Evolutionary conservation across 2,329 filamentous ascomycete genomes (phyloP), one percentile per base, ranked within the genome.

Genomic region (Fusarium armeniacum): DNA sequence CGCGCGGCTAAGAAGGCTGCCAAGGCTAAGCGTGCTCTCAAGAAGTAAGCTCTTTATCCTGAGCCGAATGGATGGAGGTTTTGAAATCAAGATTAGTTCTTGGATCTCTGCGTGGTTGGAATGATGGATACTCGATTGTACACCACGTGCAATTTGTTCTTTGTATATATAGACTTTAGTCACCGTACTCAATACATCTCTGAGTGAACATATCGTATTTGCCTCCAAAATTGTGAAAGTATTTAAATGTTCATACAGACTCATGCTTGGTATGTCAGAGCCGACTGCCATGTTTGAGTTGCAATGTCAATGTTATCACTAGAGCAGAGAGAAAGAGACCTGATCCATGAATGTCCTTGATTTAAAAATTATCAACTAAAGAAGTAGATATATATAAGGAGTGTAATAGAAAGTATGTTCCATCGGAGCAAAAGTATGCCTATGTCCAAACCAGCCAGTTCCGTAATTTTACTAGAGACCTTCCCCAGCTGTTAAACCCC

Each of bases 121-220:
- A 61, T 62, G 65, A 65, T 62, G 59, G 61, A 69, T 66, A 28
- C 50, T 36, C 24, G 40, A 26, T 41, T 41, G 38, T 64, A 43
- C 52, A 45, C n/a, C 33, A 59, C 30, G 71, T 67, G 53, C 54
- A 41, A 63, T 52, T 52, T 69, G 58, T 73, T 73, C 71, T 73
- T 56, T 73, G 72, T 74, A 74, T 58, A 74, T 74, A 74, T 47
- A 73, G 61, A 65, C 64, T 50, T 50, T 35, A 55, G 43, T 59
- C 50, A 69, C 67, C 43, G 47, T 54, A 43, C 24, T 36, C 28
- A 57, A 53, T 26, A 35, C 35, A 49, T 55, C 22, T 35, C 51
- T 26, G 43, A 44, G 45, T 67, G 38, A 55, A 30, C 38, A 58
- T 10, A 20, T 13, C 10, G 40, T 3, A 12, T n/a, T 46, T 32